phyloP scores from a whole-genome alignment of 495 filamentous ascomycete species.

The Penicillium coprophilum region DNA sequence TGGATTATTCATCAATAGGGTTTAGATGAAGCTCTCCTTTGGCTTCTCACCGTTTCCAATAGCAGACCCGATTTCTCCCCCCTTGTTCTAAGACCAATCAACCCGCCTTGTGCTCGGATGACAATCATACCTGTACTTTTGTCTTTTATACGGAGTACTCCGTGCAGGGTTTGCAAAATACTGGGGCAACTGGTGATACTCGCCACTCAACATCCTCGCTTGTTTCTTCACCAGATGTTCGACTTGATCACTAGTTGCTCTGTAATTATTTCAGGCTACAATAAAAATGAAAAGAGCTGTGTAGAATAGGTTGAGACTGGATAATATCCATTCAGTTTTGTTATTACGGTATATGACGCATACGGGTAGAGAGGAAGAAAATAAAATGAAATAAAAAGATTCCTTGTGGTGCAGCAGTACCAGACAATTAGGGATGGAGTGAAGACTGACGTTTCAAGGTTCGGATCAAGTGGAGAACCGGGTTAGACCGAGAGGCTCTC shows the following conservation, averaged over 20 bases:
- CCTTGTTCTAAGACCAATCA: not conserved
- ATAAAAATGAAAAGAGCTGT: not conserved
- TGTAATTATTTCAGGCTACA: not conserved
- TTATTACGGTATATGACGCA: no score
- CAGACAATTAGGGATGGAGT: no score
- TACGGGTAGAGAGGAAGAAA: not conserved
- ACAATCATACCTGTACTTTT: not conserved
- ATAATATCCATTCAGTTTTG: not conserved
- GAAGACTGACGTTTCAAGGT: no score
- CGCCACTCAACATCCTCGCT: not conserved
- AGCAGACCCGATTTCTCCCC: not conserved
- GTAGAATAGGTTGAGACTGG: not conserved
- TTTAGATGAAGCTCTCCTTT: not conserved
- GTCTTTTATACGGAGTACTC: not conserved
- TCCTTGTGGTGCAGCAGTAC: not conserved
- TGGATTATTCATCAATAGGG: not conserved
- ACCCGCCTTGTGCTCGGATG: not conserved
- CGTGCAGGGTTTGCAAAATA: no score
- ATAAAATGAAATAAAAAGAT: not conserved
- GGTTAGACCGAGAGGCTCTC: not conserved
- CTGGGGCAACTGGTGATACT: not conserved
- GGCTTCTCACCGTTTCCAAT: not conserved
- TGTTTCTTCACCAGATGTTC: not conserved
- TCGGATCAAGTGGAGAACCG: constrained; percentile 2
- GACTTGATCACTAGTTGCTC: not conserved